Base-by-base conservation (phyloP, 139 green algal species). In the Penium margaritaceum region DNA sequence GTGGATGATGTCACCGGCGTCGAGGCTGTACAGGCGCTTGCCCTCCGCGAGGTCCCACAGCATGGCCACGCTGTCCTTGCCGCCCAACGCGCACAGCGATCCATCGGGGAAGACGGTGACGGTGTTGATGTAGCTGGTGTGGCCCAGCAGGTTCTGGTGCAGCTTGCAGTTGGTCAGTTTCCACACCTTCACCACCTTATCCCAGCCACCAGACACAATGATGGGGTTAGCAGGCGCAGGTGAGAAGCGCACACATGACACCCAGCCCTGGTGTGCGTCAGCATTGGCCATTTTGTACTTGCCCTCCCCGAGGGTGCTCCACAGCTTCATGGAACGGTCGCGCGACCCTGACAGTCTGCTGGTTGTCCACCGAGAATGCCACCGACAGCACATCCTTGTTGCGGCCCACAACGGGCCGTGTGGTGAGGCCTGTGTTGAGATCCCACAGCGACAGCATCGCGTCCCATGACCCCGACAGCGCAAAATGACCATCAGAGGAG, bases 361-460 rank as follows among this genome's bases (percentile, higher is more conserved):
- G 86, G 90, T 99, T 98, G 89, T 99, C 95, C n/a, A 95, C 90
- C 53, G 88, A 96, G 90, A 99, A 98, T 44, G 95, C 95, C 0
- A 99, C 94, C 72, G 85, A 94, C 66, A 99, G 88, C 27, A 99
- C 95, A 77, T 99, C 95, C 89, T 98, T 98, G 85, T 82, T 91
- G 90, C 98, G 95, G 63, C 94, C 95, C 51, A 97, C 77, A 79
- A 99, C 98, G 75, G 91, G 90, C 79, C 95, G 87, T 67, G 95
- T 98, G 80, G 94, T 98, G 79, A 83, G 83, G 74, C 95, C 95
- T 41, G 90, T 94, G 90, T 91, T 95, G 57, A 99, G 85, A 86
- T 99, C 93, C 95, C 95, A 99, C 82, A 99, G 86, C 70, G 94
- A 90, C 77, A 99, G 91, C 38, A 94, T 97, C 72, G 89, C 88